Conservation (phyloP, 2,329 filamentous ascomycete species). For the Scytalidium lignicola region DNA sequence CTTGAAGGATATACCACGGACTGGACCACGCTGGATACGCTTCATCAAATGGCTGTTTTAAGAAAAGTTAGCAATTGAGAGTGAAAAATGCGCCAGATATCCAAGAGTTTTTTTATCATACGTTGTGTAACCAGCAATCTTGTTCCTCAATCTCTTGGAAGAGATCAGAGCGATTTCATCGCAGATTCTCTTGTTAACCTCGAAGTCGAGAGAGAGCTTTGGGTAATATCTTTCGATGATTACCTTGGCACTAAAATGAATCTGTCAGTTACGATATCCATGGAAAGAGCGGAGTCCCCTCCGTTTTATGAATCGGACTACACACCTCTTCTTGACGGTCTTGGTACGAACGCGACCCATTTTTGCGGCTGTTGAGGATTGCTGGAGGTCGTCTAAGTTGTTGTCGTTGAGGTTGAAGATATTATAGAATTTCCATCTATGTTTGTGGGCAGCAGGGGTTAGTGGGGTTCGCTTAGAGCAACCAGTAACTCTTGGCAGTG, state of each 20-base stretch:
- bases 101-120: no score
- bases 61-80: no score
- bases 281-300: no score
- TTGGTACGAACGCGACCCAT: constrained; percentile 41
- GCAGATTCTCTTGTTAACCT: constrained; percentile 99
- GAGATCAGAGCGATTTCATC: constrained; percentile 99
- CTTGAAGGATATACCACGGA: constrained; percentile 99
- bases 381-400: neutral
- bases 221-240: constrained; percentile 99
- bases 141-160: constrained; percentile 98
- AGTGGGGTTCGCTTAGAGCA: neutral
- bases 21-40: constrained; percentile 98
- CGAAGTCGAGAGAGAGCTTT: constrained; percentile 97
- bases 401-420: neutral
- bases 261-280: constrained; percentile 1
- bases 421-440: neutral
- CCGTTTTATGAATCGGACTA: no score
- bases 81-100: no score
- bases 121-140: constrained; percentile 99
- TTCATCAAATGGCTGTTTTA: constrained; percentile 76
- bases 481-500: neutral
- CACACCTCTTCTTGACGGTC: constrained; percentile 29
- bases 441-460: neutral
- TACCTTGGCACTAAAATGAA: constrained; percentile 77
- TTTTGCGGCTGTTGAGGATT: constrained; percentile 24